A percentile compares a stretch with the other conserved stretches of the same genome.
Evolutionary conservation across 805 yeast genomes (phyloP).

Genomic region (Saturnispora quitensis): DNA sequence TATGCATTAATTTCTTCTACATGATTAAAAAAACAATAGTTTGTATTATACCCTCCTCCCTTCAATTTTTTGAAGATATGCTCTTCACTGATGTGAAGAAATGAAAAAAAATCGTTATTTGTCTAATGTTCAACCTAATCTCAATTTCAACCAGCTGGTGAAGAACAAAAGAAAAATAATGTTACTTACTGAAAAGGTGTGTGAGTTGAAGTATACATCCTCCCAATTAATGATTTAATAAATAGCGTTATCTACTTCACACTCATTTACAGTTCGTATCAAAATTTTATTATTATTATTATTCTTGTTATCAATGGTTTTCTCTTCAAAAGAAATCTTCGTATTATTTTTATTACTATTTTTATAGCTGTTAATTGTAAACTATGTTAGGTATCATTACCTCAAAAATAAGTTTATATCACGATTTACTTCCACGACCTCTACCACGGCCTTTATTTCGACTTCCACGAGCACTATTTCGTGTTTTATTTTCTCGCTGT

Average conservation of each 20-base stretch:
- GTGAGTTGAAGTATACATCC: not conserved
- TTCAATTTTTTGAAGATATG: not conserved
- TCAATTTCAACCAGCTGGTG: not conserved
- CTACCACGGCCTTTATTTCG: not conserved
- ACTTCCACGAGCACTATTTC: not conserved
- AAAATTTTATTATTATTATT: not conserved
- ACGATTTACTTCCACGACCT: not conserved
- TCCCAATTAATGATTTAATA: not conserved
- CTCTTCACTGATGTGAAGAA: not conserved
- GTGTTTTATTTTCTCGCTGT: constrained; percentile 4
- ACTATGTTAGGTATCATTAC: not conserved
- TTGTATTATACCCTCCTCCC: not conserved
- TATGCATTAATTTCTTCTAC: constrained; percentile 6
- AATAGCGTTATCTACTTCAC: not conserved
- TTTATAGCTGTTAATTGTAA: not conserved
- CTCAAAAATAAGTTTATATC: not conserved
- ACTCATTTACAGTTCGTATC: not conserved
- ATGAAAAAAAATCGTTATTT: not conserved
- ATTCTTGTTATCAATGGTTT: not conserved
- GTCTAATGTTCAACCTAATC: not conserved
- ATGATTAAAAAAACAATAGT: not conserved
- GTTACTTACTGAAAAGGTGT: not conserved
- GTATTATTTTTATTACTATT: not conserved
- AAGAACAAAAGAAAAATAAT: not conserved
- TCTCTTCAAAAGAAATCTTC: not conserved